Conservation (phyloP, 371 early-diverging fungal genomes). For the Mortierella sp. region DNA sequence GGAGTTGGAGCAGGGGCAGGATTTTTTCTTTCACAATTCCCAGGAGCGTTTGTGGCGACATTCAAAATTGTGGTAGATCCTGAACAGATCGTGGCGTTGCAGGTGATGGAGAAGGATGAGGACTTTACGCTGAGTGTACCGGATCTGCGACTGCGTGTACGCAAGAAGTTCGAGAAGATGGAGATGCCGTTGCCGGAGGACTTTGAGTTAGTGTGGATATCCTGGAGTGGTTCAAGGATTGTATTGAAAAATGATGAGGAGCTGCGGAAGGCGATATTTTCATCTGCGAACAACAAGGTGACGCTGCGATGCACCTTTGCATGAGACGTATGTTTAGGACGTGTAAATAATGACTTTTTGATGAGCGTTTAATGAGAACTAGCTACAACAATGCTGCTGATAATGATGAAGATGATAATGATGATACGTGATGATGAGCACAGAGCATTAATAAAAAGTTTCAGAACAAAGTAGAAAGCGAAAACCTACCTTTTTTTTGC, state of each 20-base stretch:
- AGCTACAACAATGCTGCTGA: neutral
- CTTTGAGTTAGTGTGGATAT: slow-evolving; percentile 30
- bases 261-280: slow-evolving; percentile 14
- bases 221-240: slow-evolving; percentile 10
- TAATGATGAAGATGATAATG: neutral
- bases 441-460: neutral
- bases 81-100: slow-evolving; percentile 24
- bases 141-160: slow-evolving; percentile 23
- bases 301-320: slow-evolving; percentile 20
- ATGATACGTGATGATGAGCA: neutral
- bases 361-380: neutral
- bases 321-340: too few species aligned
- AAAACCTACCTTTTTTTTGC: neutral
- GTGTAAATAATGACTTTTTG: neutral
- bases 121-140: slow-evolving; percentile 23
- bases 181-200: slow-evolving; percentile 13
- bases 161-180: slow-evolving; percentile 16
- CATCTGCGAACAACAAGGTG: slow-evolving; percentile 9
- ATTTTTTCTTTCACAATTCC: neutral
- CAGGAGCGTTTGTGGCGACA: slow-evolving; percentile 8
- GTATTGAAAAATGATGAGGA: slow-evolving; percentile 36
- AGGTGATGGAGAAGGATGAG: slow-evolving; percentile 12
- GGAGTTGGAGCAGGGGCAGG: too few species aligned
- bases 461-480: neutral
- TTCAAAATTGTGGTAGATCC: slow-evolving; percentile 31